A percentile compares a stretch with the other conserved stretches of the same genome.
Evolutionary conservation across 345 rosid genomes (phyloP).

Genomic region (Ceriops tagal): DNA sequence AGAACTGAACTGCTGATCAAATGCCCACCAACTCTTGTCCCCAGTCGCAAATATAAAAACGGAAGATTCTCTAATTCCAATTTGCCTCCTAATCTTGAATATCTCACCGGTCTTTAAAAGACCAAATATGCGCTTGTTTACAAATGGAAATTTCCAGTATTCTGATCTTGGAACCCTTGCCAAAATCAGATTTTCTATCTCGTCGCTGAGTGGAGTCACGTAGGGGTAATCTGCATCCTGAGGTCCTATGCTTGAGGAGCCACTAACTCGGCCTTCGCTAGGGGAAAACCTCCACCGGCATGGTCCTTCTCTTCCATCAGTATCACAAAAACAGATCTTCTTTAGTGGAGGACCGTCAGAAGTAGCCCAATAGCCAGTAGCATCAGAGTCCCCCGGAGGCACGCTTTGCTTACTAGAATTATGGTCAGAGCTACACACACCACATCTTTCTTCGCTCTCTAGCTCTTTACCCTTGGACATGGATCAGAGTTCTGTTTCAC

Average conservation of each 20-base stretch:
- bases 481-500: constrained; percentile 18
- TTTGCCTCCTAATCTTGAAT: constrained; percentile 58
- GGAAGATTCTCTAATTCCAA: constrained; percentile 55
- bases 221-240: constrained; percentile 93
- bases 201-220: constrained; percentile 57
- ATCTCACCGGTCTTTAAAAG: constrained; percentile 67
- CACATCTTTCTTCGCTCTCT: constrained; percentile 31
- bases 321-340: constrained; percentile 22
- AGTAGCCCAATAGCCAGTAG: constrained; percentile 3
- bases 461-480: constrained; percentile 40
- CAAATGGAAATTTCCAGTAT: constrained; percentile 54
- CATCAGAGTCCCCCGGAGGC: constrained; percentile 23
- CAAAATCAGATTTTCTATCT: constrained; percentile 66
- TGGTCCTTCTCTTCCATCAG: constrained; percentile 6
- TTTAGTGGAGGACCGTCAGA: constrained; percentile 17
- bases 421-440: constrained; percentile 3
- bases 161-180: constrained; percentile 71
- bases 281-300: constrained; percentile 5
- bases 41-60: constrained; percentile 73
- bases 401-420: constrained; percentile 21
- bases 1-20: constrained; percentile 48
- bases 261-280: constrained; percentile 20
- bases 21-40: constrained; percentile 66
- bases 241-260: constrained; percentile 43
- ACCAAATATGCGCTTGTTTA: constrained; percentile 48